phyloP scores from a whole-genome alignment of 1,284 basidiomycete species.

The Cronartium quercuum region DNA sequence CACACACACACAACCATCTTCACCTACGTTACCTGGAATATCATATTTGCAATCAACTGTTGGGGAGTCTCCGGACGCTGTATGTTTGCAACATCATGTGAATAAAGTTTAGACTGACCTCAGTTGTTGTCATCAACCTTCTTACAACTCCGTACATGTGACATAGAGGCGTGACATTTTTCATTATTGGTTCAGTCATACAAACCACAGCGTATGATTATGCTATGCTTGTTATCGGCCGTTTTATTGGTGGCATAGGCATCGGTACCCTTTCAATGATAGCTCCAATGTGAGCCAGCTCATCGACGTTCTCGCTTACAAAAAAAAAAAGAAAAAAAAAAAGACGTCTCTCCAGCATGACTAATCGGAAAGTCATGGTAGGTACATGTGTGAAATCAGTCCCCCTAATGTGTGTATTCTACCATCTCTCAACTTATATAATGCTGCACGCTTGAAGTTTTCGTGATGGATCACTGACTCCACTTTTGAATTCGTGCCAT shows the following conservation, averaged over 20 bases:
- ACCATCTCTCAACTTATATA: neutral
- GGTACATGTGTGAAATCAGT: constrained; percentile 39
- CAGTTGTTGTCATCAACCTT: neutral
- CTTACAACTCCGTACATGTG: neutral
- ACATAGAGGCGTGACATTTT: constrained; percentile 46
- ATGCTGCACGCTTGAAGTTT: neutral
- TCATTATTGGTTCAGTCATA: constrained; percentile 49
- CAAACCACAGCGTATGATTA: constrained; percentile 47
- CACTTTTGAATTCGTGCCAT: neutral
- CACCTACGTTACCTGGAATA: too few relatives aligned
- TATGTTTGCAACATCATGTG: neutral
- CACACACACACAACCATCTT: neutral
- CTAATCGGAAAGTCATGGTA: neutral
- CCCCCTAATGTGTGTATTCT: constrained; percentile 7
- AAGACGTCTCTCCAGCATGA: neutral
- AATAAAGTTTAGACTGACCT: neutral
- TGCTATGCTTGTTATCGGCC: constrained; percentile 44
- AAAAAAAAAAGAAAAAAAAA: neutral
- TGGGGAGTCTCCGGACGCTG: too few relatives aligned
- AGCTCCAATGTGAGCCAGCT: constrained; percentile 39
- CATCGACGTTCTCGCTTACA: neutral
- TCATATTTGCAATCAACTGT: too few relatives aligned
- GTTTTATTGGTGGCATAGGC: constrained; percentile 43
- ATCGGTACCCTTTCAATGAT: constrained; percentile 41
- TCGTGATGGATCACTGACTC: neutral